Evolutionary conservation across 2,329 filamentous ascomycete genomes (phyloP), one percentile per base, ranked within the genome.

Genomic region (Aspergillus vadensis): DNA sequence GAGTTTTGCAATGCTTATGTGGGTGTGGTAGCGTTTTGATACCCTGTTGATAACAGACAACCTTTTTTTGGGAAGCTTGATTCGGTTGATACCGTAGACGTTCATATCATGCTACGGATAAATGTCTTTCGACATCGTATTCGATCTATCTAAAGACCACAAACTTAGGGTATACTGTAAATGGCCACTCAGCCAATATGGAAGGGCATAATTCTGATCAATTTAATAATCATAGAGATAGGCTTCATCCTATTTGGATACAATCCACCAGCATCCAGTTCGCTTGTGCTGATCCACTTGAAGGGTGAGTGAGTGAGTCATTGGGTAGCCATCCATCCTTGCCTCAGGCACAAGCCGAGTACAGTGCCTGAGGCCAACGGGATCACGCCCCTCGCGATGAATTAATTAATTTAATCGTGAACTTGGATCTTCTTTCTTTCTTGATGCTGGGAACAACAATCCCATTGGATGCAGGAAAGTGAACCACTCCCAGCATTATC

Each of bases 301-400:
- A 14, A 10, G 25, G 8, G 30, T 32, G 32, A 14, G 30, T 10
- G 30, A 32, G 32, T 36, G 17, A 43, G n/a, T 43, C 39, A 43
- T 43, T 23, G 44, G 44, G 44, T 23, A 49, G 44, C 21, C 14
- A 49, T 49, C 41, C 5, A 17, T 21, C 12, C 8, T 38, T 39
- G 50, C 60, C 60, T 59, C 30, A 62, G 57, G 53, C 60, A 59
- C 10, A 36, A 36, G 32, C 32, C 32, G 32, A 36, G 32, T 4
- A 36, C 6, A 12, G 0, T 36, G 32, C 32, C 32, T 36, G 32
- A 36, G 32, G 32, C 32, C 5, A 36, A 14, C 32, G 32, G 32
- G 32, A 36, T 36, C 32, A 36, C 32, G 32, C 32, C 32, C 12
- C 32, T 36, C 32, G 32, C 32, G 12, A 36, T 15, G 12, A 2